phyloP scores from a whole-genome alignment of 108 stramenopile genomes.

The Pseudonitzschia multistriata region DNA sequence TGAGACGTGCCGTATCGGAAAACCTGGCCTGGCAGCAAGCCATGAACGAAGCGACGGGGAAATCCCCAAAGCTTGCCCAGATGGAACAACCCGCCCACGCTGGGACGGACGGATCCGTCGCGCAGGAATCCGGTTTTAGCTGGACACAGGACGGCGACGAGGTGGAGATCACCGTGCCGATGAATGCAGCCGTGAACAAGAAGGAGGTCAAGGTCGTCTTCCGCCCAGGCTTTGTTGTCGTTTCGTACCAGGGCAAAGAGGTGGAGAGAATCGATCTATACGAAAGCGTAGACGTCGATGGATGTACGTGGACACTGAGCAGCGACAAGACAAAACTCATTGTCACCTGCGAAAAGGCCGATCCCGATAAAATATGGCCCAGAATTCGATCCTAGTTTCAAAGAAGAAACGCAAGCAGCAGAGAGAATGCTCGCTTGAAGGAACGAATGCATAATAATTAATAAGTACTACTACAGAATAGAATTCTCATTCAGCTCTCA shows the following conservation, averaged over 20 bases:
- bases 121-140: conserved; percentile 48
- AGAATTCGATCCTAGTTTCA: conserved; percentile 10
- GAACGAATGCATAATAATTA: not conserved
- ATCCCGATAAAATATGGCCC: conserved; percentile 10
- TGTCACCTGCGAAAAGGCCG: conserved; percentile 45
- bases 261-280: conserved; percentile 34
- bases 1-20: conserved; percentile 60
- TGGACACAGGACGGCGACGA: conserved; percentile 81
- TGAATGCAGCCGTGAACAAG: conserved; percentile 16
- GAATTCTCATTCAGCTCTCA: too few relatives aligned
- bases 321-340: conserved; percentile 23
- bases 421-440: too few relatives aligned
- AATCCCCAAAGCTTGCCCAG: conserved; percentile 20
- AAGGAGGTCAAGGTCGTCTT: conserved; percentile 55
- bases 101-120: conserved; percentile 68
- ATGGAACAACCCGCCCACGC: conserved; percentile 38
- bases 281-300: conserved; percentile 64
- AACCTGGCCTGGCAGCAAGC: conserved; percentile 63
- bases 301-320: conserved; percentile 85
- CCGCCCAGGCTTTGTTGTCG: conserved; percentile 37
- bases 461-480: too few relatives aligned
- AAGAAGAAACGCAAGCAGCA: too few relatives aligned
- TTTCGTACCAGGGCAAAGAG: conserved; percentile 35
- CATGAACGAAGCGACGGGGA: conserved; percentile 56
- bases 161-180: conserved; percentile 50